Base-by-base conservation (phyloP, 305 asterid genomes). In the Fraxinus sp. region DNA sequence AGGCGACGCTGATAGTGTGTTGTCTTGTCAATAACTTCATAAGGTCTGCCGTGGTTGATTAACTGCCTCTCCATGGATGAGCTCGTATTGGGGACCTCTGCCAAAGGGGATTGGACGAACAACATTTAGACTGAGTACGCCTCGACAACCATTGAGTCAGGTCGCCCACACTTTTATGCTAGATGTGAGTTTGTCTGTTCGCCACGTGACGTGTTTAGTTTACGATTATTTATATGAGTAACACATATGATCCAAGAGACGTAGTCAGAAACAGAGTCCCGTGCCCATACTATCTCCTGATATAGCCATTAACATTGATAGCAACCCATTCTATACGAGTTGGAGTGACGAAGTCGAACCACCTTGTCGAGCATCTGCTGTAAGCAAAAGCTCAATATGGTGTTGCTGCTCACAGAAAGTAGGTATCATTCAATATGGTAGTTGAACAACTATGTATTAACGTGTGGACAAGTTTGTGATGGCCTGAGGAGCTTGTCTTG, bases 271-370 rank as follows among this genome's bases (percentile, higher is more conserved):
- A 80, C 41, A 75, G 92, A 13, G 81, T 75, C 26, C 74, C 87
- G 85, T 52, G 85, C 90, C 93, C 74, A 90, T 88, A 77, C 43
- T 86, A 84, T 91, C 90, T 35, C 97, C 93, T 1, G 94, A 92
- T 62, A 89, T 94, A 77, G 93, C 97, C 16, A 94, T 94, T 62
- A 90, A 91, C 86, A 92, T 94, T 5, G 97, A 94, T 30, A 86
- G 71, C 91, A 87, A 77, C 85, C 92, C 95, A 4, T 91, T 85
- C 81, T 91, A 87, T 68, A 26, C 88, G 86, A 18, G 88, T 85
- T n/a, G 91, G 91, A 76, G 87, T 84, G 35, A 77, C 87, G 11
- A 89, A 85, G 81, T 30, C 79, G 46, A 90, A 87, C 32, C 90
- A 55, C 37, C 89, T 46, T 41, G 80, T 77, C 9, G 89, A 88